A percentile compares a stretch with the other conserved stretches of the same genome.
Conservation (phyloP, 2,329 filamentous ascomycete species). For the Epichloe aotearoae region DNA sequence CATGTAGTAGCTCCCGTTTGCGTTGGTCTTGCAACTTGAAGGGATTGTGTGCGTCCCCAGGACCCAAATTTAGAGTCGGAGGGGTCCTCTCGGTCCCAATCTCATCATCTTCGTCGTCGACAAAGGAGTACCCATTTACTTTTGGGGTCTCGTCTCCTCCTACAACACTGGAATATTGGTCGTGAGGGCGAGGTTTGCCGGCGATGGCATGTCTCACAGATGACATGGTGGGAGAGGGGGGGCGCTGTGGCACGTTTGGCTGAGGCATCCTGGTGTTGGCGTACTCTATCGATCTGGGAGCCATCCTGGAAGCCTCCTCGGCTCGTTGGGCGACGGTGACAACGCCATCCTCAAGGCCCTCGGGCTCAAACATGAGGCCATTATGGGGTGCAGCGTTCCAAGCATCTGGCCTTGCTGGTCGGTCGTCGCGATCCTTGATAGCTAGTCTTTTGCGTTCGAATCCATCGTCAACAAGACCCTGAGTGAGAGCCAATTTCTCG, state of each 20-base stretch:
- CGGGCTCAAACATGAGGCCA: conserved; percentile 71
- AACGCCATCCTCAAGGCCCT: conserved; percentile 45
- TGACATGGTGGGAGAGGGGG: conserved; percentile 73
- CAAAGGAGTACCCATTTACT: conserved; percentile 88
- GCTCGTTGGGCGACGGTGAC: conserved; percentile 54
- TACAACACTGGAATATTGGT: conserved; percentile 43
- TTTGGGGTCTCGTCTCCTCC: conserved; percentile 68
- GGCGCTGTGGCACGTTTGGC: conserved; percentile 29
- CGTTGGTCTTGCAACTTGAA: conserved; percentile 68
- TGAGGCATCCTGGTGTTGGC: conserved; percentile 68
- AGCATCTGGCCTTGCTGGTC: conserved; percentile 62
- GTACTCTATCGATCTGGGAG: conserved; percentile 66
- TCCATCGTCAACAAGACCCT: conserved; percentile 41
- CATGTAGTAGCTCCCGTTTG: conserved; percentile 67
- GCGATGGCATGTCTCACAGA: conserved; percentile 75
- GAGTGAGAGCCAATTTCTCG: conserved; percentile 33
- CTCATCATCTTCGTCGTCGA: conserved; percentile 60
- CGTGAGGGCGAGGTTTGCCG: conserved; percentile 49
- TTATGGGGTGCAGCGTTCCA: conserved; percentile 71
- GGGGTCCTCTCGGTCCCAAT: conserved; percentile 12
- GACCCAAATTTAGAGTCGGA: conserved; percentile 42
- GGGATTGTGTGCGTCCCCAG: conserved; percentile 54
- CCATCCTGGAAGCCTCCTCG: conserved; percentile 57
- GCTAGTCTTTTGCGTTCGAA: conserved; percentile 45
- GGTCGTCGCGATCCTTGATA: conserved; percentile 53